Evolutionary conservation across 768 basidiomycete species (phyloP).

Genomic region (Tylopilus felleus): DNA sequence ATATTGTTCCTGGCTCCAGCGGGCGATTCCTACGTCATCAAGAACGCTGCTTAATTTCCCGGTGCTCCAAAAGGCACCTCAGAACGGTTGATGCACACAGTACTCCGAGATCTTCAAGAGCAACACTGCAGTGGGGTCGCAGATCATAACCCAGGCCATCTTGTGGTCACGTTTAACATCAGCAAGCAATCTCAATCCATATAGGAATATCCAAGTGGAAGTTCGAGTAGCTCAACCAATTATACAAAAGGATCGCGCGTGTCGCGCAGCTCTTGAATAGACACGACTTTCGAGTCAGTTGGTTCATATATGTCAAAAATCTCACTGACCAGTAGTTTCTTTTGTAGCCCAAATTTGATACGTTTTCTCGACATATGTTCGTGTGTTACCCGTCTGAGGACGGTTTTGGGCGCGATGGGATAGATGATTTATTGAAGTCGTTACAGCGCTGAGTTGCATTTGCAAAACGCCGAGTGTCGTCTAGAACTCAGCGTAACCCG

Average conservation of each 20-base stretch:
- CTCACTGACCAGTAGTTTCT: not conserved
- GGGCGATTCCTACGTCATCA: conserved; percentile 48
- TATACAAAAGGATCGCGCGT: conserved; percentile 40
- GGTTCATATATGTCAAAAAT: not conserved
- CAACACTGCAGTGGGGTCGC: conserved; percentile 19
- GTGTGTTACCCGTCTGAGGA: conserved; percentile 47
- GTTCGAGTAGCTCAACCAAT: conserved; percentile 41
- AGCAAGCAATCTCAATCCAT: conserved; percentile 40
- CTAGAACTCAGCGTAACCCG: not conserved
- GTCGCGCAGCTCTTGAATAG: conserved; percentile 39
- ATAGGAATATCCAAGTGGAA: conserved; percentile 46
- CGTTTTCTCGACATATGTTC: conserved; percentile 42
- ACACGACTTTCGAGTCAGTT: conserved; percentile 44
- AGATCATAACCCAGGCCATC: conserved; percentile 4
- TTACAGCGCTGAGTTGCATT: conserved; percentile 21
- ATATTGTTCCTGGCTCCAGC: conserved; percentile 51
- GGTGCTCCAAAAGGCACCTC: conserved; percentile 52
- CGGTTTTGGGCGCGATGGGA: conserved; percentile 45
- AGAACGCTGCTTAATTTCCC: conserved; percentile 54
- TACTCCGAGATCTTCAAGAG: conserved; percentile 40
- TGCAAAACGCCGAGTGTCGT: no score
- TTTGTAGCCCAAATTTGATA: conserved; percentile 44
- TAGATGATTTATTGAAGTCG: conserved; percentile 41
- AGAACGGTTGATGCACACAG: conserved; percentile 47
- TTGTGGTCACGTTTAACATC: conserved; percentile 46